Percentiles rank a stretch among this genome's conserved stretches.
These are phyloP conservation scores for Venturia pyrina DNA, from an alignment of 2,329 filamentous ascomycete species.

Conservation along the genomic window DNA sequence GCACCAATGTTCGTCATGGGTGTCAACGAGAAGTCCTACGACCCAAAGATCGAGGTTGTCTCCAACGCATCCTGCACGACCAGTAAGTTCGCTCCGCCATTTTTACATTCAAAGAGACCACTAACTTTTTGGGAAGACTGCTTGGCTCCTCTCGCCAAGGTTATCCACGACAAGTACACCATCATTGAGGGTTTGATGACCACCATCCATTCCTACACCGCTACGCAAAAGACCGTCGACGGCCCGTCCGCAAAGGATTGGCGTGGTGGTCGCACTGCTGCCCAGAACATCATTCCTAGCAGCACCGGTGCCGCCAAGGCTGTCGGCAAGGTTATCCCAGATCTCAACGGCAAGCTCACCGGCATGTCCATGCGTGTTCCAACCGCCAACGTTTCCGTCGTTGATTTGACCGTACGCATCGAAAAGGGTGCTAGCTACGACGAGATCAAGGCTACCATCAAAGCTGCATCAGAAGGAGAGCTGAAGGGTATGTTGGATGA, in stretches of 20 bases:
- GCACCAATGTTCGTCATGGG: conserved; percentile 99
- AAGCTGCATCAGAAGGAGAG: conserved; percentile 67
- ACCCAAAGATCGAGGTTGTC: conserved; percentile 81
- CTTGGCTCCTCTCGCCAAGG: conserved; percentile 97
- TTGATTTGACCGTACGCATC: conserved; percentile 88
- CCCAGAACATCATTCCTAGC: conserved; percentile 99
- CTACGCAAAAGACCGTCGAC: conserved; percentile 99
- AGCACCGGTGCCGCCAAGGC: conserved; percentile 99
- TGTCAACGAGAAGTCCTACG: conserved; percentile 94
- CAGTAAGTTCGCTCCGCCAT: conserved; percentile 33
- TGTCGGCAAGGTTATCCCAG: conserved; percentile 98
- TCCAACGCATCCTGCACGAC: conserved; percentile 99
- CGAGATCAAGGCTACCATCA: conserved; percentile 86
- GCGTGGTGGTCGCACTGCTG: conserved; percentile 96
- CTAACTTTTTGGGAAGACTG: conserved; percentile 47
- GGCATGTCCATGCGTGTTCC: conserved; percentile 99
- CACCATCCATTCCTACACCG: conserved; percentile 99
- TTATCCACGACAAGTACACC: conserved; percentile 95
- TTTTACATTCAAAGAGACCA: background rate
- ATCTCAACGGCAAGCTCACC: conserved; percentile 97
- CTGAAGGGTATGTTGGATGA: conserved; percentile 62
- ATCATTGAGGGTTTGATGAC: conserved; percentile 99
- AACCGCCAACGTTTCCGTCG: conserved; percentile 96
- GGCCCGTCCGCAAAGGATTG: conserved; percentile 98
- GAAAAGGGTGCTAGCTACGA: conserved; percentile 86